These are phyloP conservation scores for Emergomyces pasteurianus DNA, from an alignment of 2,329 filamentous ascomycete genomes.

Conservation along the genomic window DNA sequence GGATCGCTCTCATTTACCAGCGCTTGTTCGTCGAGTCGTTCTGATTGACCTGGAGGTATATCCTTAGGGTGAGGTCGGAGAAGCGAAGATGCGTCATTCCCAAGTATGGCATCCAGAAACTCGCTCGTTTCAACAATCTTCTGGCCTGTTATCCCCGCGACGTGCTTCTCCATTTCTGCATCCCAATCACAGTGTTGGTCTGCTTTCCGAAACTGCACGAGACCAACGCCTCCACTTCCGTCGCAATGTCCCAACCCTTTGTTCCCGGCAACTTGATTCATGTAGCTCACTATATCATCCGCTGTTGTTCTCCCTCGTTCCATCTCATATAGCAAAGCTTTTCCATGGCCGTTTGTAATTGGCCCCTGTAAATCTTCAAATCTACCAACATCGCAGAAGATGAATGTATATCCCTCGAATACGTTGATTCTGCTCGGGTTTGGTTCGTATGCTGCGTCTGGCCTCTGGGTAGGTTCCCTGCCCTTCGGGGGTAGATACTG, in stretches of 20 bases:
- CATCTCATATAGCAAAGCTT: constrained; percentile 58
- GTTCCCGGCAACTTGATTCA: constrained; percentile 61
- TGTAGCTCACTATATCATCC: constrained; percentile 65
- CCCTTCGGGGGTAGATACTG: constrained; percentile 62
- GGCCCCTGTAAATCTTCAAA: constrained; percentile 62
- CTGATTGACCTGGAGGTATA: constrained; percentile 1
- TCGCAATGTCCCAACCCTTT: constrained; percentile 56
- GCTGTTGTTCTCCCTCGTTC: constrained; percentile 51
- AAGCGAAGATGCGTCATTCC: constrained; percentile 61
- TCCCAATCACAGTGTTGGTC: constrained; percentile 55
- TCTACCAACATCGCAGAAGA: constrained; percentile 69
- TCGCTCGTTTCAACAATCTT: constrained; percentile 80
- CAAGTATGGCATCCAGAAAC: constrained; percentile 79
- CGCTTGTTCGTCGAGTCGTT: constrained; percentile 1
- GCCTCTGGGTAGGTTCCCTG: constrained; percentile 60
- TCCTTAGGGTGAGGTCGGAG: constrained; percentile 48
- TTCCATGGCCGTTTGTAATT: constrained; percentile 70
- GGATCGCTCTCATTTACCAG: not conserved
- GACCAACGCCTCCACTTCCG: constrained; percentile 57
- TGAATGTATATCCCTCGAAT: constrained; percentile 78
- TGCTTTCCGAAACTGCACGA: constrained; percentile 58
- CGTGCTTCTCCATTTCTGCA: constrained; percentile 52
- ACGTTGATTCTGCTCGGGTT: constrained; percentile 54
- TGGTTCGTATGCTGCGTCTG: constrained; percentile 59
- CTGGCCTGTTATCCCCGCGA: constrained; percentile 64